Evolutionary conservation across 441 rosid genomes (phyloP).

Genomic region (Raphanus hybrid): DNA sequence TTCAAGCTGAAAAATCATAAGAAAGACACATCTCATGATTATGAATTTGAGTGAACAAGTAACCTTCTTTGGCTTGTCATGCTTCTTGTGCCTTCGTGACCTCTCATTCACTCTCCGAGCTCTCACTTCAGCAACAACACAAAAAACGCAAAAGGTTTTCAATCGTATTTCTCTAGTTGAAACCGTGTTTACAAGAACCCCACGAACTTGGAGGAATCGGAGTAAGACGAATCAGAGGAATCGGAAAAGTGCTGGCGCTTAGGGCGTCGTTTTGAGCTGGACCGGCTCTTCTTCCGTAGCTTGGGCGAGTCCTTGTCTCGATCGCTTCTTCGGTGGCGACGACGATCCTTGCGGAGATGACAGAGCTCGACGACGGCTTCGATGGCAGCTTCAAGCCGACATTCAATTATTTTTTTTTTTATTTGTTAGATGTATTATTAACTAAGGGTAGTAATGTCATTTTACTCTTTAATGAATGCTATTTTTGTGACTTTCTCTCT

Average conservation of each 20-base stretch:
- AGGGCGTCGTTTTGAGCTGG: constrained; percentile 64
- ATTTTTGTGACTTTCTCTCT: too few species aligned
- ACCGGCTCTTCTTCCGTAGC: constrained; percentile 64
- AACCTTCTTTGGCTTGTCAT: constrained; percentile 82
- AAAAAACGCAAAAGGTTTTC: neutral
- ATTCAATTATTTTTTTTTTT: too few species aligned
- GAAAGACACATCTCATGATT: too few species aligned
- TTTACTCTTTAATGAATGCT: too few species aligned
- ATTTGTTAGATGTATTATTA: too few species aligned
- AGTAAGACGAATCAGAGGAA: constrained; percentile 40
- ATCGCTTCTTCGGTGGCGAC: constrained; percentile 43
- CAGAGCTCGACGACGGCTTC: constrained; percentile 48
- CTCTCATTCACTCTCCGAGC: constrained; percentile 67
- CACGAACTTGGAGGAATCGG: constrained; percentile 61
- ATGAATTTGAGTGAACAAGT: constrained; percentile 1
- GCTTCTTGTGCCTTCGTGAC: constrained; percentile 74
- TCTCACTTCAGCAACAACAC: constrained; percentile 35
- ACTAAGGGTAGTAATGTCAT: too few species aligned
- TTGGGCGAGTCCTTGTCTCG: constrained; percentile 65
- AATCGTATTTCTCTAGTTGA: neutral
- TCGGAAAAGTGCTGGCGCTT: constrained; percentile 51
- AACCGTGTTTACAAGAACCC: neutral
- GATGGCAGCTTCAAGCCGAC: too few species aligned
- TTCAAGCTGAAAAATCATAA: neutral
- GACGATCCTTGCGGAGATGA: constrained; percentile 48